phyloP scores from a whole-genome alignment of 2,329 filamentous ascomycete species.

The Arthrobotrys conoides region DNA sequence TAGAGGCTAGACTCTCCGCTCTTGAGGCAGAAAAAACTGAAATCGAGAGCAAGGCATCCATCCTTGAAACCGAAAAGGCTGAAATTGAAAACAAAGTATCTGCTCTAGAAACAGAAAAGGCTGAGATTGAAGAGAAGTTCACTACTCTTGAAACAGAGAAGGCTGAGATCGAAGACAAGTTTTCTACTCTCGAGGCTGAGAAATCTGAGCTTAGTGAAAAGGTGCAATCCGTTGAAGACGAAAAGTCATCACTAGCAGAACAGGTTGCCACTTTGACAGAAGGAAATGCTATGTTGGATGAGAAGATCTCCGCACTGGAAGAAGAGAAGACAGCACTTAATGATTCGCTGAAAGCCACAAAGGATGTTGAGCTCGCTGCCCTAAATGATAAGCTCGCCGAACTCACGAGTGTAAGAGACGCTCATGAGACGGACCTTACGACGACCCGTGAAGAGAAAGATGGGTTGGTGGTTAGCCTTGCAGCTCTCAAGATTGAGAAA shows the following conservation, averaged over 20 bases:
- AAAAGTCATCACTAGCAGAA: constrained; percentile 31
- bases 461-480: constrained; percentile 21
- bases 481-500: constrained; percentile 44
- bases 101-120: constrained; percentile 38
- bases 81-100: constrained; percentile 38
- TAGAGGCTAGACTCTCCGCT: constrained; percentile 21
- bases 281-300: constrained; percentile 3
- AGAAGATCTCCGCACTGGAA: constrained; percentile 22
- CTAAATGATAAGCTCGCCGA: constrained; percentile 42
- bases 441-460: constrained; percentile 27
- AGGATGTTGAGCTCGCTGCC: constrained; percentile 22
- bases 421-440: constrained; percentile 25
- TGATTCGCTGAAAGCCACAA: constrained; percentile 31
- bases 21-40: constrained; percentile 29
- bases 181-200: constrained; percentile 29
- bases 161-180: constrained; percentile 26
- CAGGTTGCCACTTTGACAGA: constrained; percentile 17
- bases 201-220: constrained; percentile 34
- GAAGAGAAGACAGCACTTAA: constrained; percentile 32
- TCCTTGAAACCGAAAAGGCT: constrained; percentile 34
- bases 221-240: constrained; percentile 25
- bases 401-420: constrained; percentile 37
- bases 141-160: constrained; percentile 24
- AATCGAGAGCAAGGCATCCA: not conserved
- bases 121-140: constrained; percentile 29